phyloP scores from a whole-genome alignment of 2,329 filamentous ascomycete genomes.

The Trichoderma cornu-damae region DNA sequence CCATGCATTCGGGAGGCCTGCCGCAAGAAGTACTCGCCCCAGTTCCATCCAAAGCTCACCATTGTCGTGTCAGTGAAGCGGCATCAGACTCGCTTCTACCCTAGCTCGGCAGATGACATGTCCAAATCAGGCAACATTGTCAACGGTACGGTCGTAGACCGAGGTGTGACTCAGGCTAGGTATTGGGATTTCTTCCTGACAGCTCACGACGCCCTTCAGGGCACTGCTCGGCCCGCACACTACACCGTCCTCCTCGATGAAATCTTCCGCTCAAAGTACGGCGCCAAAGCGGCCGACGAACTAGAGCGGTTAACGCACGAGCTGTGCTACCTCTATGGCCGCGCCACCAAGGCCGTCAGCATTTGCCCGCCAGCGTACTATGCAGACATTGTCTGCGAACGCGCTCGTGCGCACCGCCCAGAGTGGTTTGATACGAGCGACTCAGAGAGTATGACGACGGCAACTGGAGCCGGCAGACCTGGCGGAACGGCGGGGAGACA shows the following conservation, averaged over 20 bases:
- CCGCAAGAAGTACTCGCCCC: slow-evolving; percentile 49
- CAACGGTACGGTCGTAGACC: slow-evolving; percentile 79
- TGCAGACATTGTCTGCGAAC: slow-evolving; percentile 77
- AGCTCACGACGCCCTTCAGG: slow-evolving; percentile 73
- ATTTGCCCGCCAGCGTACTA: slow-evolving; percentile 88
- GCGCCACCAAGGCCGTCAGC: slow-evolving; percentile 83
- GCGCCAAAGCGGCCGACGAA: slow-evolving; percentile 53
- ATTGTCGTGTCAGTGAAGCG: slow-evolving; percentile 82
- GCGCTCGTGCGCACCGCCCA: slow-evolving; percentile 67
- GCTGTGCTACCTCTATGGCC: slow-evolving; percentile 76
- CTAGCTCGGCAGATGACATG: slow-evolving; percentile 47
- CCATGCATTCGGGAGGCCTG: slow-evolving; percentile 62
- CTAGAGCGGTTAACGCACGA: slow-evolving; percentile 71
- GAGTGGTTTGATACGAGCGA: slow-evolving; percentile 51
- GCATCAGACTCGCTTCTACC: slow-evolving; percentile 84
- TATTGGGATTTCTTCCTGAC: slow-evolving; percentile 85
- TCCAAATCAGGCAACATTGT: slow-evolving; percentile 59
- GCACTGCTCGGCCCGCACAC: slow-evolving; percentile 77
- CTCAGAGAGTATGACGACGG: slow-evolving; percentile 26
- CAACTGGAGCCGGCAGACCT: slow-evolving; percentile 11
- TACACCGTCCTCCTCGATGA: slow-evolving; percentile 73
- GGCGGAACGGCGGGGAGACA: slow-evolving; percentile 21
- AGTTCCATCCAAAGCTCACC: slow-evolving; percentile 56
- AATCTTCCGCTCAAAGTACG: slow-evolving; percentile 49
- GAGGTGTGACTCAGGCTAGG: slow-evolving; percentile 68